phyloP scores from a whole-genome alignment of 208 protist genomes.

The Leishmania amazonensis region DNA sequence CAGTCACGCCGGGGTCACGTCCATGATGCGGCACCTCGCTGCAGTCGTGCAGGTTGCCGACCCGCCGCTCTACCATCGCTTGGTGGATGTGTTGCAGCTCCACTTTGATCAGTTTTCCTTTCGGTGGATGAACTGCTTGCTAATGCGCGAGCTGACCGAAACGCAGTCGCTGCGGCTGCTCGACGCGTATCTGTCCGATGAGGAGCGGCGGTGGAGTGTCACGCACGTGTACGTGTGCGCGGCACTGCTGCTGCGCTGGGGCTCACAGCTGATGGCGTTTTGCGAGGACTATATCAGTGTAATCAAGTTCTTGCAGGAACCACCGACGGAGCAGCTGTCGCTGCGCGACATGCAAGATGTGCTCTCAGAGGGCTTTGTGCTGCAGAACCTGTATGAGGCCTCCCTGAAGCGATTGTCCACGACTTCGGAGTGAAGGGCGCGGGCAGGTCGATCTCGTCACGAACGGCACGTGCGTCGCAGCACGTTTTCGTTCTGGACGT shows the following conservation, averaged over 20 bases:
- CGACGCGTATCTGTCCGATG: conserved; percentile 91
- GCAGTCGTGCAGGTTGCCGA: conserved; percentile 71
- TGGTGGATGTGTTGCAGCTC: conserved; percentile 57
- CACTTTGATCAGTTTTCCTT: conserved; percentile 88
- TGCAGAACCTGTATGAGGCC: conserved; percentile 72
- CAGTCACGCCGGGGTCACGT: conserved; percentile 87
- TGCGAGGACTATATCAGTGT: conserved; percentile 58
- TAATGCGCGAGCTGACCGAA: conserved; percentile 87
- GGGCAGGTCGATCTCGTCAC: neutral
- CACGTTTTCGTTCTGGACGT: neutral
- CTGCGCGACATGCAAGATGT: conserved; percentile 60
- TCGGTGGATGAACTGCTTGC: conserved; percentile 93
- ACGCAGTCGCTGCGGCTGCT: conserved; percentile 80
- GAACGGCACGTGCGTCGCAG: neutral
- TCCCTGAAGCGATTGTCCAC: conserved; percentile 29
- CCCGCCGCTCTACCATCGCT: conserved; percentile 47
- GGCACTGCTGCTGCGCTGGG: conserved; percentile 78
- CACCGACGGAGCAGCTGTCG: conserved; percentile 59
- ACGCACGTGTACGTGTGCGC: conserved; percentile 91
- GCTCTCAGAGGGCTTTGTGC: conserved; percentile 63
- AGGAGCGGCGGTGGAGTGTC: conserved; percentile 56
- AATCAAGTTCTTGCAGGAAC: conserved; percentile 73
- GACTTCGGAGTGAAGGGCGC: neutral
- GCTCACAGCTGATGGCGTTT: conserved; percentile 48
- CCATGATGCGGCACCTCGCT: conserved; percentile 87